phyloP scores from a whole-genome alignment of 805 yeast species.

The Metschnikowia lochheadii region DNA sequence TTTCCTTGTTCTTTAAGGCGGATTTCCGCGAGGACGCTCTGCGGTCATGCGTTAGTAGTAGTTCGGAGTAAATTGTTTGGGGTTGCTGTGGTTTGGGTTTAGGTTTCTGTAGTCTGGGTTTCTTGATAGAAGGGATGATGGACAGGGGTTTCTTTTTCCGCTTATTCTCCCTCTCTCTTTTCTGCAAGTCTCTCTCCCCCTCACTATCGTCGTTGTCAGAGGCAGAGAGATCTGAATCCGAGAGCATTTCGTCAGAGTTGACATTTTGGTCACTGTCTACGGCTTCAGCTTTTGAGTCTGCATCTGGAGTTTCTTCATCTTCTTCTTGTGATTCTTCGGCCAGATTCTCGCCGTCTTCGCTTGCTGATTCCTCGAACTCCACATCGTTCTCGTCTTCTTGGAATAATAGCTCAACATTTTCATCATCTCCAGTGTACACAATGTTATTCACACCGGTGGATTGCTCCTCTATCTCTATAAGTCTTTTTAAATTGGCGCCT shows the following conservation, averaged over 20 bases:
- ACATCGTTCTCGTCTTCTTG: conserved; percentile 45
- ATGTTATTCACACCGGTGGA: conserved; percentile 20
- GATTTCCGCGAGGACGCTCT: conserved; percentile 75
- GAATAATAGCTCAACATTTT: conserved; percentile 65
- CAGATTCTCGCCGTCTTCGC: conserved; percentile 21
- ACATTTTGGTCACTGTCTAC: conserved; percentile 20
- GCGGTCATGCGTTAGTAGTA: conserved; percentile 50
- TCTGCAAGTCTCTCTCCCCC: conserved; percentile 62
- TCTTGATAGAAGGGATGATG: conserved; percentile 31
- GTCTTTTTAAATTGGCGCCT: conserved; percentile 72
- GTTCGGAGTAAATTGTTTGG: conserved; percentile 37
- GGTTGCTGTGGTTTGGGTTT: conserved; percentile 29
- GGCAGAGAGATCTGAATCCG: conserved; percentile 49
- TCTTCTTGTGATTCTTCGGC: conserved; percentile 25
- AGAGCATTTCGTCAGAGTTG: conserved; percentile 47
- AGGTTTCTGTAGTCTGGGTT: conserved; percentile 21
- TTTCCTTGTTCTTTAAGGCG: conserved; percentile 72
- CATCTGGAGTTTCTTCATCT: conserved; percentile 16
- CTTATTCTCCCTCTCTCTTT: conserved; percentile 36
- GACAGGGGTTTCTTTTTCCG: conserved; percentile 23
- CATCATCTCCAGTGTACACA: conserved; percentile 59
- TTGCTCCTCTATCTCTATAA: conserved; percentile 70
- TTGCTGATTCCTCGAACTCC: conserved; percentile 21
- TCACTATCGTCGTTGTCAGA: conserved; percentile 60
- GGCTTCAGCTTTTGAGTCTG: background rate